Conservation (phyloP, 352 stramenopile genomes). For the Pythium guiyangense region DNA sequence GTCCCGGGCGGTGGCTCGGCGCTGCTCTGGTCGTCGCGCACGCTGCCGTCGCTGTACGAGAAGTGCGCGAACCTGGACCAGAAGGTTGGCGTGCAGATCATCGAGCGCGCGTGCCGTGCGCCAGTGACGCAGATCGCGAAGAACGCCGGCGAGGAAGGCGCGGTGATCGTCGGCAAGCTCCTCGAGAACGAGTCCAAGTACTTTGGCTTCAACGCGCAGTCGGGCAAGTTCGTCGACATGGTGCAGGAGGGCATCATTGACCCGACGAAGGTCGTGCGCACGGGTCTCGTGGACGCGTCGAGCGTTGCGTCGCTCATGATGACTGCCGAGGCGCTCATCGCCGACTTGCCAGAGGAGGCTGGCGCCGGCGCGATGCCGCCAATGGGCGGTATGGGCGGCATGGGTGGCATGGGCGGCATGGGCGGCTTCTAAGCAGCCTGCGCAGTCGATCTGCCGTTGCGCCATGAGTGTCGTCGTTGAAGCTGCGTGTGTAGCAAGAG, state of each 20-base stretch:
- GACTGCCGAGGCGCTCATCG: conserved; percentile 99
- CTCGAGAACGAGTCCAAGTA: conserved; percentile 93
- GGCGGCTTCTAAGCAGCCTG: conserved; percentile 47
- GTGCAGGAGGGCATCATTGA: conserved; percentile 98
- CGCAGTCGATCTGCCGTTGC: neutral
- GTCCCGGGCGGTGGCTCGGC: conserved; percentile 97
- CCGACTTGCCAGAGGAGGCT: conserved; percentile 92
- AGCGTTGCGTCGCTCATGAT: conserved; percentile 99
- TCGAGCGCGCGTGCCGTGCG: conserved; percentile 92
- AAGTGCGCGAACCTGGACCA: conserved; percentile 95
- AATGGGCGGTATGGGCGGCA: conserved; percentile 80
- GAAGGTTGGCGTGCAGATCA: conserved; percentile 98
- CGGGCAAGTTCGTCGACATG: conserved; percentile 97
- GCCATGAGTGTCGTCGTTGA: neutral
- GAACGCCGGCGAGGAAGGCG: conserved; percentile 98
- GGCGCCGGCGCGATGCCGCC: conserved; percentile 37
- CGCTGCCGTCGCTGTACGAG: conserved; percentile 87
- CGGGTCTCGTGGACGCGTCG: conserved; percentile 97
- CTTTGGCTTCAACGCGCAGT: conserved; percentile 98
- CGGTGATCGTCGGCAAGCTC: conserved; percentile 98
- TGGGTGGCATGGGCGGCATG: conserved; percentile 81
- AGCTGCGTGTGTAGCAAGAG: neutral
- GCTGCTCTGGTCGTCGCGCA: conserved; percentile 95
- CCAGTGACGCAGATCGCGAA: conserved; percentile 96
- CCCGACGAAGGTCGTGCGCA: conserved; percentile 98